These are phyloP conservation scores for Lachnellula cervina DNA, from an alignment of 2,329 filamentous ascomycete genomes.

Conservation along the genomic window DNA sequence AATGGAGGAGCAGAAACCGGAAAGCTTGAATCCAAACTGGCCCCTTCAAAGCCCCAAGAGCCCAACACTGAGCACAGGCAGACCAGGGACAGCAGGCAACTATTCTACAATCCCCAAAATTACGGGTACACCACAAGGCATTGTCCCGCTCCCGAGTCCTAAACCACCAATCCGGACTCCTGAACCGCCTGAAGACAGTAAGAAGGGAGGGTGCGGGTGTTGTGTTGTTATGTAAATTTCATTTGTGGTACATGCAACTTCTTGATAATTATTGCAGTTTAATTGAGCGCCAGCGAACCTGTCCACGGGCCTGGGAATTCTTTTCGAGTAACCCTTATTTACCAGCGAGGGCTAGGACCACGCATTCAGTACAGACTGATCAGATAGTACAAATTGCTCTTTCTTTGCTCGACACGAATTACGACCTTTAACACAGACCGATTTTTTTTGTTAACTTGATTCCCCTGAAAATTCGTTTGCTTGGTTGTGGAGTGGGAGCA, in stretches of 20 bases:
- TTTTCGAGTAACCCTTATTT: too few species aligned
- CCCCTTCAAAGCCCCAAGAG: constrained; percentile 49
- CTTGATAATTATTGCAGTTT: too few species aligned
- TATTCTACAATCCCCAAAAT: constrained; percentile 46
- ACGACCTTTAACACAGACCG: too few species aligned
- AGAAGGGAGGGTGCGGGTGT: constrained; percentile 43
- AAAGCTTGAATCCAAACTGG: constrained; percentile 49
- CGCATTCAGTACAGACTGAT: too few species aligned
- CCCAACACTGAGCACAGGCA: constrained; percentile 42
- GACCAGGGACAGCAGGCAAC: constrained; percentile 39
- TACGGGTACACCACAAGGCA: constrained; percentile 36
- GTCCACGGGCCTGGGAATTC: too few species aligned
- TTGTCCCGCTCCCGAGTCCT: constrained; percentile 21
- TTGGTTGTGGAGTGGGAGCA: too few species aligned
- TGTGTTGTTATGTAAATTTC: constrained; percentile 45
- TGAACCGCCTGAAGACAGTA: constrained; percentile 47
- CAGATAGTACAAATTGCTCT: too few species aligned
- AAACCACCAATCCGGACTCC: constrained; percentile 46
- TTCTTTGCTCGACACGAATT: too few species aligned
- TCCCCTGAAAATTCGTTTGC: too few species aligned
- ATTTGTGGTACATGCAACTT: constrained; percentile 6
- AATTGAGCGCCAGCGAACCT: too few species aligned
- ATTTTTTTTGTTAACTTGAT: too few species aligned
- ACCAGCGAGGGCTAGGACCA: too few species aligned
- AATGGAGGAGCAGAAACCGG: constrained; percentile 26